Evolutionary conservation across 2,329 filamentous ascomycete genomes (phyloP), one percentile per base, ranked within the genome.

Genomic region (Xylariaceae sp.): DNA sequence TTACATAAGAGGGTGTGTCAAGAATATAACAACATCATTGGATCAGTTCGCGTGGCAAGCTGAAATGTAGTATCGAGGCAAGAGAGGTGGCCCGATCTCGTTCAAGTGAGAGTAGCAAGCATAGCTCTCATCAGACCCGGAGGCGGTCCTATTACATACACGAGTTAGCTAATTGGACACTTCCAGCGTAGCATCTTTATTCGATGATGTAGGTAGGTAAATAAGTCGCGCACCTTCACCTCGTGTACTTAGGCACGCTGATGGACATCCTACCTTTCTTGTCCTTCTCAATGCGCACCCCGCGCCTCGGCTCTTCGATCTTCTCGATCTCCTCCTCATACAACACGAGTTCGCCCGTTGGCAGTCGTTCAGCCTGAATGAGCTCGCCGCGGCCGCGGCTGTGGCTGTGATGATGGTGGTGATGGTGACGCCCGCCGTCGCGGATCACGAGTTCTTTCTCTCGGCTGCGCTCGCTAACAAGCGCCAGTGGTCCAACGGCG

Each of bases 251-350:
- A 62, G 86, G 86, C 68, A 88, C 79, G 73, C 86, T 87, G 72
- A 91, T 83, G 75, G 83, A 81, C 82, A 93, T 83, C 86, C 85
- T 93, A 94, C 91, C 90, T 90, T 88, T 93, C 76, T 85, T 85
- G 72, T 96, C 89, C 75, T 86, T 89, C 71, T 89, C 86, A 59
- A 95, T 82, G 57, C 85, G 76, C 52, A 86, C 73, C 43, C 79
- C 79, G 63, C 71, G 76, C 60, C 69, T 69, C 39, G 72, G 70
- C 58, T 77, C 74, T 53, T 76, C 71, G 41, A 79, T 64, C 59
- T 68, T 72, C 65, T 82, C 77, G 53, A 82, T 66, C 57, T 73
- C 64, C 55, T 83, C 76, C 67, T 81, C 75, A 52, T 82, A 84
- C 35, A 87, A 65, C 37, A 87, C 74, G 25, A 88, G 62, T 54